These are phyloP conservation scores for Chaetoscypha palmicola DNA, from an alignment of 2,329 filamentous ascomycete species.

Conservation along the genomic window DNA sequence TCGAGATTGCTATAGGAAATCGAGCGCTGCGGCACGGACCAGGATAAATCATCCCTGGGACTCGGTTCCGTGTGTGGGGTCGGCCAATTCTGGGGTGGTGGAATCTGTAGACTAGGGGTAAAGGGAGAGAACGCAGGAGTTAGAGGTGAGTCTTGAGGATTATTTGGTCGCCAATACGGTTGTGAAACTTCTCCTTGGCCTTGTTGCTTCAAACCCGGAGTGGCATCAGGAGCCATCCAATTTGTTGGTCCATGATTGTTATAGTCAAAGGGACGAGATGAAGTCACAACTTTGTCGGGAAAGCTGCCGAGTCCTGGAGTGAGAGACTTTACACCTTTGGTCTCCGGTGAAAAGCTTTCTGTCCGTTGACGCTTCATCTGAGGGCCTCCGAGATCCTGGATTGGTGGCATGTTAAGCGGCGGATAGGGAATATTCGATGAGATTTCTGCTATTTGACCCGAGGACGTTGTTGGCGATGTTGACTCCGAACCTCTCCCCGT, in stretches of 20 bases:
- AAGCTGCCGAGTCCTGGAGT: constrained; percentile 5
- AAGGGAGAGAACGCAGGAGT: constrained; percentile 46
- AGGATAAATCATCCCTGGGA: constrained; percentile 26
- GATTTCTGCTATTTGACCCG: constrained; percentile 37
- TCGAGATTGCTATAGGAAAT: constrained; percentile 31
- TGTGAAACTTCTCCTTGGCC: constrained; percentile 36
- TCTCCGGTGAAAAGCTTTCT: constrained; percentile 30
- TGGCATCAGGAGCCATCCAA: constrained; percentile 28
- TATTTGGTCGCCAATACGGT: constrained; percentile 42
- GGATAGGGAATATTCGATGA: constrained; percentile 36
- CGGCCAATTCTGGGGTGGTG: constrained; percentile 28
- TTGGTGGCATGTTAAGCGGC: constrained; percentile 38
- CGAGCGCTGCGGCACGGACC: constrained; percentile 30
- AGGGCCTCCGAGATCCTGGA: constrained; percentile 39
- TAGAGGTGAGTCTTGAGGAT: constrained; percentile 44
- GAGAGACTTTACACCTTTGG: constrained; percentile 24
- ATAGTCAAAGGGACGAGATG: constrained; percentile 28
- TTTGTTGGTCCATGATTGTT: constrained; percentile 21
- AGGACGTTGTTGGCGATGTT: constrained; percentile 42
- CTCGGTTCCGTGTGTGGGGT: constrained; percentile 21
- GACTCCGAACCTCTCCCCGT: constrained; percentile 36
- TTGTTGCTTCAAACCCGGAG: constrained; percentile 33
- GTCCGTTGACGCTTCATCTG: constrained; percentile 35
- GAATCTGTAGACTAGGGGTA: constrained; percentile 33
- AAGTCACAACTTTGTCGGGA: constrained; percentile 24